Conservation (phyloP, 352 stramenopile genomes). For the Aphanomyces euteiches region DNA sequence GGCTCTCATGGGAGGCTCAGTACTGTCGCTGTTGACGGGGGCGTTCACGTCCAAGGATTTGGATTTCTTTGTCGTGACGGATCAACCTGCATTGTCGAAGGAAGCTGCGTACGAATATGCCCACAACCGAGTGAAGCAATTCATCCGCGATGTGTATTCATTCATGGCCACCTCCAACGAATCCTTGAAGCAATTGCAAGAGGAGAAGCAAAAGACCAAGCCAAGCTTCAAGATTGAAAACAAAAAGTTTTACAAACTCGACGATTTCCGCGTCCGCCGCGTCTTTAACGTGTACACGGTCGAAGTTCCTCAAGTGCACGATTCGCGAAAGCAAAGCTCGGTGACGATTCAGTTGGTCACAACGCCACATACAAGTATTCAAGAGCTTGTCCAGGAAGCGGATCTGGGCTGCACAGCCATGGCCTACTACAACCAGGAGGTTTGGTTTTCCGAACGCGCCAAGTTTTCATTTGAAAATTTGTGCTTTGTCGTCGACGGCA, state of each 20-base stretch:
- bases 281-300: conserved; percentile 3
- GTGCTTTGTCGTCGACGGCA: conserved; percentile 10
- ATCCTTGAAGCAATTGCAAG: background rate
- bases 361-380: background rate
- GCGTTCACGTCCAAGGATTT: background rate
- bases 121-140: background rate
- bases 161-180: conserved; percentile 1
- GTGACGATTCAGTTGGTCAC: background rate
- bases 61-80: conserved; percentile 1
- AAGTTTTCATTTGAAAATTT: conserved; percentile 12
- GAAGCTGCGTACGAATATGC: background rate
- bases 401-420: background rate
- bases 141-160: background rate
- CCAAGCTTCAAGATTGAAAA: background rate
- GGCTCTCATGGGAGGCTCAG: background rate
- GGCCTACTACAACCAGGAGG: background rate
- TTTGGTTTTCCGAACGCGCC: background rate
- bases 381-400: background rate
- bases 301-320: background rate
- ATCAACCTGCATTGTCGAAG: background rate
- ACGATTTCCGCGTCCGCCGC: background rate
- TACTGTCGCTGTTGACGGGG: background rate
- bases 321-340: background rate
- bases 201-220: conserved; percentile 13
- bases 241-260: background rate